phyloP scores from a whole-genome alignment of 1,284 basidiomycete genomes.

The Rhizopogon parksii region DNA sequence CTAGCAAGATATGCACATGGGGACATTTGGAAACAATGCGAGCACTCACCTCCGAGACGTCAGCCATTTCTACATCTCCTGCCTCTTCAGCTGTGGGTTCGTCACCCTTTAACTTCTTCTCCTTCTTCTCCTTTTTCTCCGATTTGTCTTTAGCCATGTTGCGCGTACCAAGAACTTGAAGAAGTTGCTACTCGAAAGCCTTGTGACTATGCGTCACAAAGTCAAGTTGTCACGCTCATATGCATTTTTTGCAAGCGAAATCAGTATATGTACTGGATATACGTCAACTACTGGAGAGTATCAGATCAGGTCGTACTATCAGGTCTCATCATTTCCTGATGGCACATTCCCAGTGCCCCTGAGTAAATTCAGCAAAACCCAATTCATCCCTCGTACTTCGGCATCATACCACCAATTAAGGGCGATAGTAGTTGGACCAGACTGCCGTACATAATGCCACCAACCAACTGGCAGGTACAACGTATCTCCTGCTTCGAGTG shows the following conservation, averaged over 20 bases:
- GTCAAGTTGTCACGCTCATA: not conserved
- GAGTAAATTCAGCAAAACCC: constrained; percentile 61
- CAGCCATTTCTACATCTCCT: constrained; percentile 49
- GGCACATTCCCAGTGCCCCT: constrained; percentile 38
- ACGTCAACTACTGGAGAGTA: not conserved
- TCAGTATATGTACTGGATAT: too few relatives aligned
- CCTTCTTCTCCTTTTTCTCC: constrained; percentile 63
- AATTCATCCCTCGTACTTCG: constrained; percentile 61
- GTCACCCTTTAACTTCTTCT: constrained; percentile 35
- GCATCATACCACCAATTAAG: constrained; percentile 89
- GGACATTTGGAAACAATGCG: constrained; percentile 7
- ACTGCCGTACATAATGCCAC: constrained; percentile 83
- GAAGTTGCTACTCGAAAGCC: not conserved
- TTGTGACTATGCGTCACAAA: constrained; percentile 18
- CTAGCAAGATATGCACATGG: constrained; percentile 22
- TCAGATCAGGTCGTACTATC: not conserved
- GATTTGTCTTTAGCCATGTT: constrained; percentile 61
- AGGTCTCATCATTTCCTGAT: constrained; percentile 28
- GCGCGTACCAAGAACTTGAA: constrained; percentile 1
- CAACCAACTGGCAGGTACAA: constrained; percentile 87
- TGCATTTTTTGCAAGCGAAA: too few relatives aligned
- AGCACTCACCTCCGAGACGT: constrained; percentile 36
- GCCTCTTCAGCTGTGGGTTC: constrained; percentile 27
- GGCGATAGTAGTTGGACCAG: constrained; percentile 60
- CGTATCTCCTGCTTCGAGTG: constrained; percentile 65